These are phyloP conservation scores for Xylaria nigripes DNA, from an alignment of 495 filamentous ascomycete species.

Conservation along the genomic window DNA sequence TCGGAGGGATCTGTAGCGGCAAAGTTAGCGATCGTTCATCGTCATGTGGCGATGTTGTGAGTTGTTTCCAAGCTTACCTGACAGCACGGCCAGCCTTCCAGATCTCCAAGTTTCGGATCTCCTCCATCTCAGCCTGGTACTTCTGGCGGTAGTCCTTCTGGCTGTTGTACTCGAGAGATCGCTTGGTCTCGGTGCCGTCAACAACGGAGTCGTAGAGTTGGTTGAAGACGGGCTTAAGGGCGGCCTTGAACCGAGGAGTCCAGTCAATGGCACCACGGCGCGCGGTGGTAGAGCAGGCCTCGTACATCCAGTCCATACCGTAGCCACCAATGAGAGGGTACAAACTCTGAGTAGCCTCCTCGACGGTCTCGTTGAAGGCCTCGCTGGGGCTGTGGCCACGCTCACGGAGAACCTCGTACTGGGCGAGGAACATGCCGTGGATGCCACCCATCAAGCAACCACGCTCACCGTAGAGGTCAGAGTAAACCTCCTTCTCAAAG, in stretches of 20 bases:
- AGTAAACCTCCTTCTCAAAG: slow-evolving; percentile 99
- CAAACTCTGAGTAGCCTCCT: slow-evolving; percentile 95
- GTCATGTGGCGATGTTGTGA: neutral
- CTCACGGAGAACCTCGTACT: slow-evolving; percentile 99
- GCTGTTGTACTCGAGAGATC: slow-evolving; percentile 89
- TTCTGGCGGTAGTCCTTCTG: slow-evolving; percentile 91
- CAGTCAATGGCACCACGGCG: slow-evolving; percentile 98
- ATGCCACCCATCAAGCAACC: slow-evolving; percentile 99
- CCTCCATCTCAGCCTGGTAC: slow-evolving; percentile 92
- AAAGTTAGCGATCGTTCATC: slow-evolving; percentile 13
- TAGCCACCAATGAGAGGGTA: slow-evolving; percentile 94
- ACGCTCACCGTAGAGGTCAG: slow-evolving; percentile 97
- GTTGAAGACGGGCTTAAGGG: slow-evolving; percentile 96
- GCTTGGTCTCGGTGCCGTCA: slow-evolving; percentile 83
- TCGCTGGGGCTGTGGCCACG: slow-evolving; percentile 93
- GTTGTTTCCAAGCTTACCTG: slow-evolving; percentile 44
- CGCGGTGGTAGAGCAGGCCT: slow-evolving; percentile 96
- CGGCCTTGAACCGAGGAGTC: slow-evolving; percentile 89
- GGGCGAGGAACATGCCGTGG: slow-evolving; percentile 99
- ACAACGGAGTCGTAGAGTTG: slow-evolving; percentile 86
- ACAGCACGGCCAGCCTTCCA: slow-evolving; percentile 98
- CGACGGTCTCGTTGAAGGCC: slow-evolving; percentile 99
- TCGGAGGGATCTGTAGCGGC: slow-evolving; percentile 56
- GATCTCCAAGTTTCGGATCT: slow-evolving; percentile 95
- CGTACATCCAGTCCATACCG: slow-evolving; percentile 99